phyloP scores from a whole-genome alignment of 306 rosid genomes.

The Casuarina equisetifolia region DNA sequence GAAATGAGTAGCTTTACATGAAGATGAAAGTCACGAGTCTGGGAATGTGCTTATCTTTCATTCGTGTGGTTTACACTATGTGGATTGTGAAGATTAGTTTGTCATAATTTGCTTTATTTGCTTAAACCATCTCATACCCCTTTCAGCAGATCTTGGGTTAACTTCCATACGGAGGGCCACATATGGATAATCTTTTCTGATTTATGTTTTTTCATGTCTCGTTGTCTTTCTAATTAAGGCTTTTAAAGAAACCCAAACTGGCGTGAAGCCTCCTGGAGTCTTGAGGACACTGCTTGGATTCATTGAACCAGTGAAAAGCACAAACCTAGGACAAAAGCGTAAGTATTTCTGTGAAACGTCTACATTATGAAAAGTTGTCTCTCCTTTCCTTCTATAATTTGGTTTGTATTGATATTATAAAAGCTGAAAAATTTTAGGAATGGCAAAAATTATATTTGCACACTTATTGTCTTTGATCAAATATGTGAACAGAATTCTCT shows the following conservation, averaged over 20 bases:
- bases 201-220: constrained; percentile 7
- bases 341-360: constrained; percentile 20
- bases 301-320: constrained; percentile 46
- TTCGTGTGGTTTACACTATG: background rate
- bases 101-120: background rate
- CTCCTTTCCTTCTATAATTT: background rate
- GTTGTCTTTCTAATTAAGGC: constrained; percentile 46
- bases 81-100: background rate
- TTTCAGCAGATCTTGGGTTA: background rate
- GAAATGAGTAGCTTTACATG: background rate
- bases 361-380: constrained; percentile 21
- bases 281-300: constrained; percentile 76
- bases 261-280: constrained; percentile 71
- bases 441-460: background rate
- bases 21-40: too few species aligned
- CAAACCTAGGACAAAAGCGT: constrained; percentile 55
- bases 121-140: background rate
- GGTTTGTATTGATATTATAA: background rate
- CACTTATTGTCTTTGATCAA: constrained; percentile 15
- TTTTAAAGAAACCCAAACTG: constrained; percentile 51
- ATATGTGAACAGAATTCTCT: constrained; percentile 9
- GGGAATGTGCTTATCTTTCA: background rate
- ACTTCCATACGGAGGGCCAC: background rate
- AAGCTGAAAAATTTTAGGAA: background rate
- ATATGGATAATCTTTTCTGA: background rate